Evolutionary conservation across 2,329 filamentous ascomycete species (phyloP).

Genomic region (Fusarium siculi): DNA sequence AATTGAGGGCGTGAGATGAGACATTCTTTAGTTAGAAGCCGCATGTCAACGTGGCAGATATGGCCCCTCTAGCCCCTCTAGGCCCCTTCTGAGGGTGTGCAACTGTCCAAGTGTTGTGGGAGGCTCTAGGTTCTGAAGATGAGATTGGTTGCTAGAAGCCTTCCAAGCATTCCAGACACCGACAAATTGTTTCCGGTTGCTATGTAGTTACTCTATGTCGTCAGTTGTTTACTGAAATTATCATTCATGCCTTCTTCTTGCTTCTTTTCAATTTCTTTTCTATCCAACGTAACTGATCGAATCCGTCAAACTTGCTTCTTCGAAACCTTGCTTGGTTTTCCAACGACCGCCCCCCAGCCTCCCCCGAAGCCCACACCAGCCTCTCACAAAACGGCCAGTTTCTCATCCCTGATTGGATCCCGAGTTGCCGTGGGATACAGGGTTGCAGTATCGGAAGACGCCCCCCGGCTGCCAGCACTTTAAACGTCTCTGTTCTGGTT

Average conservation of each 20-base stretch:
- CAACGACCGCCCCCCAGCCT: constrained; percentile 2
- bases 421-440: constrained; percentile 29
- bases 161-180: constrained; percentile 21
- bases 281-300: not conserved
- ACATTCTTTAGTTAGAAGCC: constrained; percentile 6
- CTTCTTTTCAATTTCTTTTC: not conserved
- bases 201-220: constrained; percentile 3
- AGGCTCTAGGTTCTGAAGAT: constrained; percentile 15
- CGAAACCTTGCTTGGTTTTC: constrained; percentile 3
- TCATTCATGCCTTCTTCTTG: not conserved
- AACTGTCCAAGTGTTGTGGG: constrained; percentile 10
- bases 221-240: constrained; percentile 19
- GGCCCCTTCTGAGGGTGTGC: not conserved
- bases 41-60: constrained; percentile 35
- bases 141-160: constrained; percentile 18
- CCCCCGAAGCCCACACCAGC: constrained; percentile 12
- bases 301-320: constrained; percentile 4
- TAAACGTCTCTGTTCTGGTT: constrained; percentile 22
- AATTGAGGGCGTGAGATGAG: constrained; percentile 29
- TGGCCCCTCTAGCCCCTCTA: not conserved
- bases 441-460: constrained; percentile 26
- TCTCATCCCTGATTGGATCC: constrained; percentile 14
- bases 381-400: constrained; percentile 19
- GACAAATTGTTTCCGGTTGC: constrained; percentile 28
- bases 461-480: constrained; percentile 34